phyloP scores from a whole-genome alignment of 2,329 filamentous ascomycete genomes.

The Anthostomella pinea region DNA sequence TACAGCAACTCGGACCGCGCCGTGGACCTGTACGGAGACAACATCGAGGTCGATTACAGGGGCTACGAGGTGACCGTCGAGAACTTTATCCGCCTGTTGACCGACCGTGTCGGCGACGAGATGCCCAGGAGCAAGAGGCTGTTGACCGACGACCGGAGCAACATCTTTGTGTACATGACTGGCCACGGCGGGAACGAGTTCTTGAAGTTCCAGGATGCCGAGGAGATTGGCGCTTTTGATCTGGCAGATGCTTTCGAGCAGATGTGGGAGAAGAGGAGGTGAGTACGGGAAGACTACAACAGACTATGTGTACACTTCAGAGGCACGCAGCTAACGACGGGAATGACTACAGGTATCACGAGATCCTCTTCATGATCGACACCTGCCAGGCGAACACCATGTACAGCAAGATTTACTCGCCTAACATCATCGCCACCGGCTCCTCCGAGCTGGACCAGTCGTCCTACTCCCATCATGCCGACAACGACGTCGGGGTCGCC shows the following conservation, averaged over 20 bases:
- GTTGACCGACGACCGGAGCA: conserved; percentile 91
- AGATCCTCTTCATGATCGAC: conserved; percentile 99
- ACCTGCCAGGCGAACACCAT: conserved; percentile 99
- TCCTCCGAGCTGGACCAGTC: conserved; percentile 94
- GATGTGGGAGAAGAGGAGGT: conserved; percentile 99
- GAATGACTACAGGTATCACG: conserved; percentile 67
- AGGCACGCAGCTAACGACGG: too few relatives aligned
- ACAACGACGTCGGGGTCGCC: conserved; percentile 95
- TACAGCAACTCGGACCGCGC: conserved; percentile 98
- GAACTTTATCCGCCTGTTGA: conserved; percentile 94
- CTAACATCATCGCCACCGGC: conserved; percentile 97
- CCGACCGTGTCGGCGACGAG: conserved; percentile 89
- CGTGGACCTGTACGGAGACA: conserved; percentile 95
- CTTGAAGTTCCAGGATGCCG: conserved; percentile 95
- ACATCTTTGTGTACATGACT: conserved; percentile 99
- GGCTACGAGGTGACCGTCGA: conserved; percentile 99
- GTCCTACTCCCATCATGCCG: conserved; percentile 95
- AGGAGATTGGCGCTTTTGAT: conserved; percentile 96
- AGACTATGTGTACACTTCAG: too few relatives aligned
- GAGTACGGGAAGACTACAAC: too few relatives aligned
- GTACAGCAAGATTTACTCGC: conserved; percentile 97
- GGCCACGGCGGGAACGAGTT: conserved; percentile 98
- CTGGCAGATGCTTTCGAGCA: conserved; percentile 96
- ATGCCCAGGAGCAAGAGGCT: conserved; percentile 93
- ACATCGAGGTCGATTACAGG: conserved; percentile 97